phyloP scores from a whole-genome alignment of 176 grass and related monocot genomes.

The Chrysopogon serrulatus region DNA sequence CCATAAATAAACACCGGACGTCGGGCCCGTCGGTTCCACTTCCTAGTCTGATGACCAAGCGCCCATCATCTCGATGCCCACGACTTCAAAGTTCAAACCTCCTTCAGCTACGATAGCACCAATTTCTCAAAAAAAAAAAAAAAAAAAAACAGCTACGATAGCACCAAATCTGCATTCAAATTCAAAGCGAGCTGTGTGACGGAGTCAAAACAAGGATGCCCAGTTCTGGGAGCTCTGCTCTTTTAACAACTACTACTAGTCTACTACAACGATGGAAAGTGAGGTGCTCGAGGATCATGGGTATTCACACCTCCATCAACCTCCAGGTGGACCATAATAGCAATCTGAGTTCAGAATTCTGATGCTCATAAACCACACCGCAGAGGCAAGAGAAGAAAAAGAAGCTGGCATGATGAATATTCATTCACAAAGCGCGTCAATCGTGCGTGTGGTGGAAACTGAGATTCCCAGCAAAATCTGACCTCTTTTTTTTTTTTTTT shows the following conservation, averaged over 20 bases:
- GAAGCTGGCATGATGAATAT: constrained; percentile 62
- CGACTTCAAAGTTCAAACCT: neutral
- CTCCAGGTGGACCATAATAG: constrained; percentile 33
- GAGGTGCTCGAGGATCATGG: neutral
- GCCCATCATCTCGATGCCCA: neutral
- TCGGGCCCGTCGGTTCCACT: neutral
- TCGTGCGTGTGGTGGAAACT: neutral
- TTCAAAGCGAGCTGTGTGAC: constrained; percentile 15
- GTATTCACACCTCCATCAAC: constrained; percentile 7
- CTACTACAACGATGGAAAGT: neutral
- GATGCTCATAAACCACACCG: constrained; percentile 76
- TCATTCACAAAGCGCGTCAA: neutral
- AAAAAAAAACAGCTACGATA: neutral
- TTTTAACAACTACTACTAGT: neutral
- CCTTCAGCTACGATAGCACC: constrained; percentile 13
- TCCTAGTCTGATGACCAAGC: constrained; percentile 13
- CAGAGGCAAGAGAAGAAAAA: constrained; percentile 81
- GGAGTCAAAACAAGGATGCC: constrained; percentile 18
- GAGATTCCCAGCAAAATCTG: neutral
- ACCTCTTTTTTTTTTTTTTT: no score
- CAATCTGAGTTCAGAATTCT: constrained; percentile 82
- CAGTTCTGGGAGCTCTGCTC: neutral
- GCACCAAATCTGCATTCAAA: constrained; percentile 35
- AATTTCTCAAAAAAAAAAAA: no score
- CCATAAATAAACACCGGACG: neutral